Base-by-base conservation (phyloP, 768 basidiomycete species). In the Lentinula boryana region DNA sequence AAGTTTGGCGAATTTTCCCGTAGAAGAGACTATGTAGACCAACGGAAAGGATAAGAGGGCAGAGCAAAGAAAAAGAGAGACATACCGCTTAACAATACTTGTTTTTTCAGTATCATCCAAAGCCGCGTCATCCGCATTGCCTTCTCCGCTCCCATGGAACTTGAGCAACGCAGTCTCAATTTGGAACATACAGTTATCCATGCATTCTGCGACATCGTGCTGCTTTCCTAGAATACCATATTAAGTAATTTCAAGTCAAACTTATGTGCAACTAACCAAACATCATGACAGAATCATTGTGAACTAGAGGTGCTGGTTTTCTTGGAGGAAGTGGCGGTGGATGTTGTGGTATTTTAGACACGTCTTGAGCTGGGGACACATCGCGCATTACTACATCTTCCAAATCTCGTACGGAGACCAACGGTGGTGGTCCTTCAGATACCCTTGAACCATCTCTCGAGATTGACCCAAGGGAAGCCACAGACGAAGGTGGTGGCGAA, bases 131-230 rank as follows among this genome's bases (percentile, higher is more conserved):
- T 71, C 72, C 54, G 78, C 67, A 3, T 32, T 49, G 10, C 9
- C 27, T 12, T 74, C 80, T 15, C 35, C 36, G 13, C 27, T 53
- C 2, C 55, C 55, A 55, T 84, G 84, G 62, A 94, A 89, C 67
- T 90, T 90, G 41, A 93, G 78, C 51, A 93, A 71, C 1, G 94
- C 95, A 4, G 93, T 89, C 73, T 99, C 97, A 55, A 98, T 94
- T 73, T 98, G 97, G 75, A 97, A 97, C 81, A 99, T 90, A 76
- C 95, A 95, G 68, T 98, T 98, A 73, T 98, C 96, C 89, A 98
- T 93, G 74, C 96, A 98, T 74, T 99, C 97, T 0, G 96, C 89
- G 12, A 98, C 95, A 70, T 99, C 97, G 68, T 99, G 96, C 68
- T 99, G 97, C 67, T 90, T 89, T 5, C 96, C 95, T 93, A 15